Base-by-base conservation (phyloP, 352 stramenopile genomes). In the Phytophthora palmivora region DNA sequence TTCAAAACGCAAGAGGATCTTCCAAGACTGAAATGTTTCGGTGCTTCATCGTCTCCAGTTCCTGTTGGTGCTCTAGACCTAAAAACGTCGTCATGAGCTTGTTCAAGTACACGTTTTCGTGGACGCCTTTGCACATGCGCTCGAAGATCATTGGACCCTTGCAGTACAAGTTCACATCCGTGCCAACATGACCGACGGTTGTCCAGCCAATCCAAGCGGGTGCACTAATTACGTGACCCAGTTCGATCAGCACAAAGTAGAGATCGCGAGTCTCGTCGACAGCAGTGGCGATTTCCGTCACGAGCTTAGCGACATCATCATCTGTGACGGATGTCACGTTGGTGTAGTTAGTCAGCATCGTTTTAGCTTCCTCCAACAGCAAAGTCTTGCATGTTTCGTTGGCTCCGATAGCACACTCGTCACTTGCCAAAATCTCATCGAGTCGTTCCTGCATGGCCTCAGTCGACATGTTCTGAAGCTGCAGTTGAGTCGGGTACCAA, bases 81-180 rank as follows among this genome's bases (percentile, higher is more conserved):
- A 91, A 70, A 67, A 77, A 91, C 58, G 76, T 87, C 45, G 79
- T 84, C 75, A 91, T 89, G 50, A 91, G 70, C 67, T 87, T 86
- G 73, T 91, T 91, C 58, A 91, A 46, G 57, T 89, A 83, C 34
- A 59, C 77, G 67, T 91, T 91, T 59, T 91, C 70, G 55, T 89
- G 77, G 19, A 84, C 65, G 24, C 82, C 82, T 57, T 82, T 79
- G 69, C 82, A 91, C 66, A 87, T 78, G 41, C 77, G 75, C 59
- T 84, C 73, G 16, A 91, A 78, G 19, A 86, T 54, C 1, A 47
- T 54, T 3, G 82, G 82, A 11, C 82, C 82, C 58, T 84, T 84
- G 74, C 82, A 91, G 77, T 91, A 86, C 26, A 91, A 59, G 63
- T 88, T 86, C 30, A 91, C 82, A 42, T 91, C 82, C 51, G 79